phyloP scores from a whole-genome alignment of 208 protist species.

The Acanthamoeba polyphaga region DNA sequence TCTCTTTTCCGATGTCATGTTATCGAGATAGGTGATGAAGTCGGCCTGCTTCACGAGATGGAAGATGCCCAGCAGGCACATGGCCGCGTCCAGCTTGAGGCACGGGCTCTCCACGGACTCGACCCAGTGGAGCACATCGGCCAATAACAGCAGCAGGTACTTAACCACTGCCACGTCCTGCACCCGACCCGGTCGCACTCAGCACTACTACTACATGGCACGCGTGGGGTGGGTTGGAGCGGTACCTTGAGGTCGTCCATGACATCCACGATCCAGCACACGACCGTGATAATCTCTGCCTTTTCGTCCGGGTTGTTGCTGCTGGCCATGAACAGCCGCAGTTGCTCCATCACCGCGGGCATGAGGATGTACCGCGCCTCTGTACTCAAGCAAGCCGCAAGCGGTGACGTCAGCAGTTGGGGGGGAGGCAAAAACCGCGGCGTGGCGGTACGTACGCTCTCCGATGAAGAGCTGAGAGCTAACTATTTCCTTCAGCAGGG shows the following conservation, averaged over 20 bases:
- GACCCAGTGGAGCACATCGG: not conserved
- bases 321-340: not conserved
- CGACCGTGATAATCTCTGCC: not conserved
- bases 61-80: conserved; percentile 74
- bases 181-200: no score
- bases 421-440: not conserved
- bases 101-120: not conserved
- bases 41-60: conserved; percentile 52
- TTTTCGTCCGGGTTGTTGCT: not conserved
- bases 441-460: not conserved
- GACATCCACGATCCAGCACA: conserved; percentile 26
- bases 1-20: not conserved
- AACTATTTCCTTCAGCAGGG: conserved; percentile 29
- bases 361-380: conserved; percentile 33
- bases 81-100: conserved; percentile 63
- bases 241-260: not conserved
- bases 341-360: conserved; percentile 1
- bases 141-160: not conserved
- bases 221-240: no score
- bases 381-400: not conserved
- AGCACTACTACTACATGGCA: no score
- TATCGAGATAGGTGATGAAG: not conserved
- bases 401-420: not conserved
- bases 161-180: not conserved
- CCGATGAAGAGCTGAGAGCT: conserved; percentile 9